These are phyloP conservation scores for Colletotrichum tamarilloi DNA, from an alignment of 2,329 filamentous ascomycete species.

Conservation along the genomic window DNA sequence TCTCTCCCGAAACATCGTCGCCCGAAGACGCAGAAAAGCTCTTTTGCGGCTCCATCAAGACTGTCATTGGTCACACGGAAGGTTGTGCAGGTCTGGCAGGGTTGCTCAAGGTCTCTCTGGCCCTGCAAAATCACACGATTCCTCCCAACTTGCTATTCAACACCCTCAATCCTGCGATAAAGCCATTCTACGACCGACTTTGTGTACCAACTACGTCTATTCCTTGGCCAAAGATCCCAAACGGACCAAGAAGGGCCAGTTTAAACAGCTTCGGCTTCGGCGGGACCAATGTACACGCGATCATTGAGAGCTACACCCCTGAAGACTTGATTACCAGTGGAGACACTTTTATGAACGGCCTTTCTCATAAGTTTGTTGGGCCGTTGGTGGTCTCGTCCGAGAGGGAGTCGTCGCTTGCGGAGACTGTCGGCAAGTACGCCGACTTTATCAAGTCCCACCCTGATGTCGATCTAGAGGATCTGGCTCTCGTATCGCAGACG, in stretches of 20 bases:
- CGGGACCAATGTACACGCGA: constrained; percentile 42
- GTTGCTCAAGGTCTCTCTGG: constrained; percentile 17
- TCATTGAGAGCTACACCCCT: constrained; percentile 34
- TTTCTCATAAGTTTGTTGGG: too few species aligned
- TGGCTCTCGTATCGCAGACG: too few species aligned
- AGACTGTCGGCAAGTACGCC: too few species aligned
- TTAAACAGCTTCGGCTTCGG: constrained; percentile 46
- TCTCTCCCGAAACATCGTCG: background rate
- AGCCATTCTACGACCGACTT: constrained; percentile 33
- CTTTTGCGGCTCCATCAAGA: constrained; percentile 42
- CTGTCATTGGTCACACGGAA: constrained; percentile 42
- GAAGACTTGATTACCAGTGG: background rate
- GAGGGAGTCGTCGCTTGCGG: too few species aligned
- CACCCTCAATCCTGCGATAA: constrained; percentile 35
- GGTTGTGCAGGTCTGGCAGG: constrained; percentile 35
- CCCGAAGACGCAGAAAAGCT: background rate
- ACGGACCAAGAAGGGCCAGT: constrained; percentile 46
- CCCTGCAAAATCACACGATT: constrained; percentile 14
- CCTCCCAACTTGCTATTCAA: constrained; percentile 14
- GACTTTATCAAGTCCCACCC: too few species aligned
- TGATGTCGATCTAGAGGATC: too few species aligned
- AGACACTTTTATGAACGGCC: background rate
- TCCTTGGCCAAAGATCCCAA: constrained; percentile 39
- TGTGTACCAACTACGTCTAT: constrained; percentile 38
- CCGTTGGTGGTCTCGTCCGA: too few species aligned